phyloP scores from a whole-genome alignment of 345 rosid species.

The Moricandia moricandioides region DNA sequence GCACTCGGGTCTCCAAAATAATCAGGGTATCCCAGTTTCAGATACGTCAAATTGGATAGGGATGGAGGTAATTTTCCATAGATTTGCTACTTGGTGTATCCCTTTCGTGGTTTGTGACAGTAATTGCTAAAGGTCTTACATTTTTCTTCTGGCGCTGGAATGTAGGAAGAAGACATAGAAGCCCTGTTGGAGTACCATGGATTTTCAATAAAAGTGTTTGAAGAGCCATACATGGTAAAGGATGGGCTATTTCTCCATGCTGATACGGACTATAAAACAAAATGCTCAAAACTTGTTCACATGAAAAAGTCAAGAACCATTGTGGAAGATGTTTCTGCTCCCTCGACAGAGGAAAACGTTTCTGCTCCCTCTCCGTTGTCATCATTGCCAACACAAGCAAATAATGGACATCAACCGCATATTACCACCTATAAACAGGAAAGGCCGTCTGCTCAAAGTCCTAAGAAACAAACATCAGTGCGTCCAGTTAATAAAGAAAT shows the following conservation, averaged over 20 bases:
- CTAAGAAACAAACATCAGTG: constrained; percentile 35
- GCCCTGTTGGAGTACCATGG: constrained; percentile 71
- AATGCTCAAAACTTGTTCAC: constrained; percentile 81
- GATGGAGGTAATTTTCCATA: constrained; percentile 63
- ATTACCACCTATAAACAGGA: constrained; percentile 33
- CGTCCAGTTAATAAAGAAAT: constrained; percentile 46
- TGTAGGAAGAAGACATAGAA: constrained; percentile 78
- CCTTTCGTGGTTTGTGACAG: constrained; percentile 9
- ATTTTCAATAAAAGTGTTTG: constrained; percentile 66
- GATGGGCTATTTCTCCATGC: constrained; percentile 73
- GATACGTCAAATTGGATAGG: constrained; percentile 82
- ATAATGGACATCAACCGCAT: constrained; percentile 36
- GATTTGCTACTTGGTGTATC: constrained; percentile 18
- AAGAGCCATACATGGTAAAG: constrained; percentile 95
- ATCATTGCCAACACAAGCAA: constrained; percentile 36
- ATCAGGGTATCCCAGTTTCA: constrained; percentile 86
- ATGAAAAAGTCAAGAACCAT: constrained; percentile 63
- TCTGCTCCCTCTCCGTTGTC: constrained; percentile 35
- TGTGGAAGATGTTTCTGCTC: constrained; percentile 59
- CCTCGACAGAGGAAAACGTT: constrained; percentile 54
- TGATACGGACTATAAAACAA: constrained; percentile 77
- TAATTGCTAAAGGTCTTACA: constrained; percentile 31
- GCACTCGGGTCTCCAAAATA: constrained; percentile 75
- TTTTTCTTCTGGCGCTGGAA: constrained; percentile 31
- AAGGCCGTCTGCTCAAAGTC: constrained; percentile 33